A percentile compares a stretch with the other conserved stretches of the same genome.
Evolutionary conservation across 306 rosid genomes (phyloP).

Genomic region (Quercus robur): DNA sequence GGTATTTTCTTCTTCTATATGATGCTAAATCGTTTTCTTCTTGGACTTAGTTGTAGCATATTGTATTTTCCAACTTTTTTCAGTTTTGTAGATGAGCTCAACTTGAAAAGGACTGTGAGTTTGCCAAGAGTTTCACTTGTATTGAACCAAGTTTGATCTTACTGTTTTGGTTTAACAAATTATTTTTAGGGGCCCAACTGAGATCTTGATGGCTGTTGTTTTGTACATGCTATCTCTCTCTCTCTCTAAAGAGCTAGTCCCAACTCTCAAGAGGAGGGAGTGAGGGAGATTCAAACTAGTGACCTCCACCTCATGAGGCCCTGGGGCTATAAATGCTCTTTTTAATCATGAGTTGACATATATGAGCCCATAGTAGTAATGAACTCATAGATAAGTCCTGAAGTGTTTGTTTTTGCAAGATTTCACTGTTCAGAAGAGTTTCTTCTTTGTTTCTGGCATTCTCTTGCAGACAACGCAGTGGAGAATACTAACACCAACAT

Average conservation of each 20-base stretch:
- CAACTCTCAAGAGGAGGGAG: too few relatives aligned
- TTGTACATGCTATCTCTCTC: neutral
- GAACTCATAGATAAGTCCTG: neutral
- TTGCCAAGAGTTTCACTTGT: neutral
- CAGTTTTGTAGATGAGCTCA: neutral
- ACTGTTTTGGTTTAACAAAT: neutral
- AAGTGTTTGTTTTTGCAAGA: neutral
- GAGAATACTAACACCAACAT: conserved; percentile 21
- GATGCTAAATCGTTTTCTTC: neutral
- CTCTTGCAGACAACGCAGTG: conserved; percentile 24
- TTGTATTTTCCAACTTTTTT: neutral
- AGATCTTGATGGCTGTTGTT: neutral
- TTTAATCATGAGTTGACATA: neutral
- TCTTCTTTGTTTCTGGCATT: neutral
- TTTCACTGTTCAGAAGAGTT: neutral
- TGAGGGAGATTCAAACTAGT: too few relatives aligned
- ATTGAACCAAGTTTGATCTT: neutral
- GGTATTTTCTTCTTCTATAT: neutral
- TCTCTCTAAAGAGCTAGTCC: too few relatives aligned
- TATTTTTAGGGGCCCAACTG: neutral
- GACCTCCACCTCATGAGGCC: too few relatives aligned
- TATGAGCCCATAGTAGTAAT: neutral
- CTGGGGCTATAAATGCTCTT: too few relatives aligned
- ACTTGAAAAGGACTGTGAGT: neutral
- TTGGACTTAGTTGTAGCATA: neutral